Conservation (phyloP, 345 rosid genomes). For the Turnera subulata region DNA sequence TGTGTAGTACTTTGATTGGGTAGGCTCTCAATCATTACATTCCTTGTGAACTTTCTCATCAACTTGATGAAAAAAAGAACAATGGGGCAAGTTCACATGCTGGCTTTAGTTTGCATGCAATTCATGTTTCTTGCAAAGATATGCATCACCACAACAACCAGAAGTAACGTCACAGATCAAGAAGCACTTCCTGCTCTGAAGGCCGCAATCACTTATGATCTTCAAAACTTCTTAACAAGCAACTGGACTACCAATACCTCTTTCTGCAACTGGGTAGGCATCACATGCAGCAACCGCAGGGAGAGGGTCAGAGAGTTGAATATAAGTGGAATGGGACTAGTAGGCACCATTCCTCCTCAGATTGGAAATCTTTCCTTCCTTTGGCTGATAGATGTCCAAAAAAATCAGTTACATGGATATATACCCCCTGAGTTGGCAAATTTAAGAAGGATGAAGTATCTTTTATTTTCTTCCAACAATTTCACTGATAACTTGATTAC, state of each 20-base stretch:
- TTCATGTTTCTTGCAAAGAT: too few species aligned
- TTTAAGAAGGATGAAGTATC: background rate
- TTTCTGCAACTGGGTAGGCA: constrained; percentile 8
- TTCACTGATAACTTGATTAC: too few species aligned
- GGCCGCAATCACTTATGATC: constrained; percentile 5
- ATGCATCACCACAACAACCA: too few species aligned
- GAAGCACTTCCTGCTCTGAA: constrained; percentile 11
- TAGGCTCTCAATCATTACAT: too few species aligned
- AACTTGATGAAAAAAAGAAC: too few species aligned
- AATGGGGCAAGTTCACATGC: too few species aligned
- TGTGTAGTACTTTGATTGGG: too few species aligned
- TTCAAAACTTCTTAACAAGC: constrained; percentile 1
- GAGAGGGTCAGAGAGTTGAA: background rate
- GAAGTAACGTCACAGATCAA: constrained; percentile 1
- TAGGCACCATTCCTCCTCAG: background rate
- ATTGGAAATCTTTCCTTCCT: constrained; percentile 4
- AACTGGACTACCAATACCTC: constrained; percentile 8
- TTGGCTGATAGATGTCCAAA: background rate
- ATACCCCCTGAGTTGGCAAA: background rate
- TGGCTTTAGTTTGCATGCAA: too few species aligned
- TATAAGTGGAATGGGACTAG: background rate
- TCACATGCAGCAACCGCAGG: background rate
- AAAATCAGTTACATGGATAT: background rate
- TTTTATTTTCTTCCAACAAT: background rate
- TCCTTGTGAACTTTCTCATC: too few species aligned